Evolutionary conservation across 164 flowering plant species (phyloP), one percentile per base, ranked within the genome.

Genomic region (Tinospora cordifolia): DNA sequence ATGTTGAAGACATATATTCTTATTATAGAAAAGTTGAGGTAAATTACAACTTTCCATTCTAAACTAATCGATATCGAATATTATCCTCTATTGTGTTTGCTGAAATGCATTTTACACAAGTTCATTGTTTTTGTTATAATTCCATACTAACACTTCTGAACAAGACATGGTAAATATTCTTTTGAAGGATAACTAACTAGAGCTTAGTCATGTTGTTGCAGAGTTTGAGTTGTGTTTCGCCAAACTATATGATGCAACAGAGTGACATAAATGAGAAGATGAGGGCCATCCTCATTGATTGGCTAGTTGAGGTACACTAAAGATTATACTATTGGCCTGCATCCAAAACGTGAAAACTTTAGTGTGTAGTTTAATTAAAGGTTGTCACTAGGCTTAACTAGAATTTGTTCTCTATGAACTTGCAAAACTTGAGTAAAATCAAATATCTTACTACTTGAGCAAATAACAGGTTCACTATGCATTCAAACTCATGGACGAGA

Each of bases 241-340:
- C 86, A 3, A 79, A 81, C 72, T 92, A 92, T 75, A 89, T 92
- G 96, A 77, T 68, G 34, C 81, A 77, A 60, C 98, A 92, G 70
- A 39, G 65, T 21, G 96, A 92, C 44, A 85, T 92, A 47, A 92
- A 92, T 34, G 88, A 87, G 65, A 84, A 80, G 71, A 92, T 90
- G 98, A 84, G 98, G 75, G 92, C 86, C 1, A 87, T 90, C 60
- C 86, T 90, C 9, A 84, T 90, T 65, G 98, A 92, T 73, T 90
- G 98, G 98, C 79, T 92, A 51, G 89, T 92, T 41, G 98, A 92
- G 96, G 98, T 92, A 79, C 27, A 47, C 15, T 0, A 62, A 60
- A 19, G 21, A 15, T 41, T 72, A 17, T 21, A 26, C 21, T 27
- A 12, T 15, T 38, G 34, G 10, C 36, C 34, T 38, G 22, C 0